Evolutionary conservation across 352 stramenopile species (phyloP).

Genomic region (Phytophthora colocasiae): DNA sequence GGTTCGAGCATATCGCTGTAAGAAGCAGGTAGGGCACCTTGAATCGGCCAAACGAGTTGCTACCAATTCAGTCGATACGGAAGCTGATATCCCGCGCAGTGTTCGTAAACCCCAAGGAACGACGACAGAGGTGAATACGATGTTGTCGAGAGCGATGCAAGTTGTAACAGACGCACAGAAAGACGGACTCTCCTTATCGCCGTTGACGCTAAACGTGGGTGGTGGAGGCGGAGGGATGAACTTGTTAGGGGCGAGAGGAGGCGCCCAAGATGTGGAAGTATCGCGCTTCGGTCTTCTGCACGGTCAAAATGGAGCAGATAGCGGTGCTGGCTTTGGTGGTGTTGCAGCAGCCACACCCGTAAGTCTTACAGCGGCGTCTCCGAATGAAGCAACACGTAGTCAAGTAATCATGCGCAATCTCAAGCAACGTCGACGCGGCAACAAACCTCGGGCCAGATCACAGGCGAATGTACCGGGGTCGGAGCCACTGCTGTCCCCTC

Average conservation of each 20-base stretch:
- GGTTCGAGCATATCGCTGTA: conserved; percentile 10
- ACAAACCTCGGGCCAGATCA: conserved; percentile 41
- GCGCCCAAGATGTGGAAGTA: conserved; percentile 33
- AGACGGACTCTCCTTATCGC: conserved; percentile 19
- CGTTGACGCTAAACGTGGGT: conserved; percentile 11
- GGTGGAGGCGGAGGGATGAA: conserved; percentile 13
- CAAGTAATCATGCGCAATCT: conserved; percentile 54
- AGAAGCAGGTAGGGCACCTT: conserved; percentile 1
- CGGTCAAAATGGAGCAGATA: conserved; percentile 27
- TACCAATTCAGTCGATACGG: conserved; percentile 3
- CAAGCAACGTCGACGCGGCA: conserved; percentile 43
- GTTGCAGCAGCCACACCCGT: background rate
- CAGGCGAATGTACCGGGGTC: conserved; percentile 29
- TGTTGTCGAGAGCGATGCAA: conserved; percentile 48
- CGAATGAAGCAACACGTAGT: conserved; percentile 39
- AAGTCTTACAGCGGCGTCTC: conserved; percentile 17
- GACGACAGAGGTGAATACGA: conserved; percentile 41
- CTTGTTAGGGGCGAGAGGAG: conserved; percentile 15
- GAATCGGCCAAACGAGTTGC: conserved; percentile 5
- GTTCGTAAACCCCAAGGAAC: conserved; percentile 22
- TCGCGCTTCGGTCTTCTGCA: conserved; percentile 37
- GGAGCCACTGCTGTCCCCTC: conserved; percentile 31
- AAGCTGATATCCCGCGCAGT: conserved; percentile 12
- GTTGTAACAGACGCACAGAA: conserved; percentile 39
- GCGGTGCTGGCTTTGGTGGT: conserved; percentile 3